These are phyloP conservation scores for Schrenkiella parvula DNA, from an alignment of 345 rosid genomes.

Conservation along the genomic window DNA sequence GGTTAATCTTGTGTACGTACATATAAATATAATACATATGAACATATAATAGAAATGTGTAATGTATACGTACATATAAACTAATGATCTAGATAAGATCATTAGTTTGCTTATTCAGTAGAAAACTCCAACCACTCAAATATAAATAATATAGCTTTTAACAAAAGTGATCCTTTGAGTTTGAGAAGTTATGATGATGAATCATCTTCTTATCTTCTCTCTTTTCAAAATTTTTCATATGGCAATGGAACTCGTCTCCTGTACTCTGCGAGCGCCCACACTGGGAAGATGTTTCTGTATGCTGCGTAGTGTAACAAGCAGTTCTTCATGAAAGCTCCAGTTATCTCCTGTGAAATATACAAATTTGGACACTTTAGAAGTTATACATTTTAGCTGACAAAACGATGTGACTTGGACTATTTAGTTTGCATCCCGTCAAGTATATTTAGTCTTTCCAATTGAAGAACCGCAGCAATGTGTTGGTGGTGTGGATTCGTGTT, in stretches of 20 bases:
- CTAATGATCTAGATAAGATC: neutral
- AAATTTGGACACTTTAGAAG: neutral
- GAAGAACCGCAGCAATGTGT: neutral
- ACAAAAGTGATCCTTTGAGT: slow-evolving; percentile 18
- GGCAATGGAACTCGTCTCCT: slow-evolving; percentile 41
- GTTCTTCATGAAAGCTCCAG: slow-evolving; percentile 73
- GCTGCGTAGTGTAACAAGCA: slow-evolving; percentile 77
- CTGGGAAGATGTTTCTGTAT: slow-evolving; percentile 64
- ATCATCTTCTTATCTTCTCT: slow-evolving; percentile 9
- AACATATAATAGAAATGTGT: slow-evolving; percentile 1
- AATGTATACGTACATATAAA: neutral
- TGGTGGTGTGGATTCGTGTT: neutral
- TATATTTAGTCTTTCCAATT: neutral
- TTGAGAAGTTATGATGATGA: slow-evolving; percentile 1
- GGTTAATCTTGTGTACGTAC: slow-evolving; percentile 4
- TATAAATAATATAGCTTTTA: slow-evolving; percentile 6
- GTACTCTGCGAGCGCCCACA: slow-evolving; percentile 74
- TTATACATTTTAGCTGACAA: neutral
- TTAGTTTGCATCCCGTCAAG: neutral
- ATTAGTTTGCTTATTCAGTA: slow-evolving; percentile 16
- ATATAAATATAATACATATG: neutral
- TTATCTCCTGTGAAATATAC: slow-evolving; percentile 49
- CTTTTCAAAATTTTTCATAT: slow-evolving; percentile 8
- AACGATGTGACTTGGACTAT: neutral
- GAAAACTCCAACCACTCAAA: slow-evolving; percentile 15